phyloP scores from a whole-genome alignment of 73 alveolate species.

The Tetrahymena malaccensis region DNA sequence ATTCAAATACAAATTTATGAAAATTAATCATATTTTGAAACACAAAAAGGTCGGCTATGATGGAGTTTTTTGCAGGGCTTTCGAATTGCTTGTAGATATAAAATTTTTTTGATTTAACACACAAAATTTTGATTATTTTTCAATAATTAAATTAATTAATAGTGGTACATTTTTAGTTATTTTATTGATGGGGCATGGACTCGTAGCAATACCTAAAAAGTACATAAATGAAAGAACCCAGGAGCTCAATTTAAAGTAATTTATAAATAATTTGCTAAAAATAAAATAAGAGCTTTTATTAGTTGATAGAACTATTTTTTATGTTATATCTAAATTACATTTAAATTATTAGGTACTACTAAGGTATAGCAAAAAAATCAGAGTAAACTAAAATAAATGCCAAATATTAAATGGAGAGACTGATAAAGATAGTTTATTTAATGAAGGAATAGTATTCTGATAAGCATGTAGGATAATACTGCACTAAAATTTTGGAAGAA shows the following conservation, averaged over 20 bases:
- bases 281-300: background rate
- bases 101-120: background rate
- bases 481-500: background rate
- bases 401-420: background rate
- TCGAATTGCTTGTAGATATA: slow-evolving; percentile 16
- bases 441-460: background rate
- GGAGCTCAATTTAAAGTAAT: background rate
- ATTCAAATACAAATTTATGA: background rate
- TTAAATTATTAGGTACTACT: background rate
- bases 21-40: background rate
- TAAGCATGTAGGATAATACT: background rate
- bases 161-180: slow-evolving; percentile 33
- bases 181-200: slow-evolving; percentile 31
- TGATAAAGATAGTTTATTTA: background rate
- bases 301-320: background rate
- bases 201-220: slow-evolving; percentile 37
- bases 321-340: background rate
- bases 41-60: background rate
- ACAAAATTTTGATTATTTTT: background rate
- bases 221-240: slow-evolving; percentile 9
- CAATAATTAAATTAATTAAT: background rate
- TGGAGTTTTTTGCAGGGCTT: slow-evolving; percentile 8
- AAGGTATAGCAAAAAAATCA: background rate
- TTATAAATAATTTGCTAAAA: background rate
- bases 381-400: background rate